Evolutionary conservation across 2,329 filamentous ascomycete genomes (phyloP).

Genomic region (Verticillium zaregamsianum): DNA sequence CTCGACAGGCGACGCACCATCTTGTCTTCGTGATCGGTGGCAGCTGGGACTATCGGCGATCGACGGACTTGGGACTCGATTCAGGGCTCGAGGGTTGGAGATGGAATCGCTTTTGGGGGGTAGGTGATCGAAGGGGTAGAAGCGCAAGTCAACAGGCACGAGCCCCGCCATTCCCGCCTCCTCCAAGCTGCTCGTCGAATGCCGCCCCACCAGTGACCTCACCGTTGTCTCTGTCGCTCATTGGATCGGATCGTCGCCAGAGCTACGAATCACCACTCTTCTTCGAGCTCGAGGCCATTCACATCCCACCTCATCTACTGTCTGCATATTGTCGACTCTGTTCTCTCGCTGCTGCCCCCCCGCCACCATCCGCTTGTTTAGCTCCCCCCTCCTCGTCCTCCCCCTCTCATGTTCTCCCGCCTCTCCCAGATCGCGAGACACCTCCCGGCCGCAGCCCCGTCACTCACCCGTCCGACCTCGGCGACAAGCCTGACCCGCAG

Average conservation of each 20-base stretch:
- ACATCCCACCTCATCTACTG: not conserved
- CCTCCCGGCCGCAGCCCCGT: conserved; percentile 35
- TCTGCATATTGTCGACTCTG: not conserved
- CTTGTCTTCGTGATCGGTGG: not conserved
- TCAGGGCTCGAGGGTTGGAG: not conserved
- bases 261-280: not conserved
- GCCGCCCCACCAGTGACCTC: conserved; percentile 12
- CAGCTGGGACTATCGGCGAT: not conserved
- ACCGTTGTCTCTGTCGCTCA: not conserved
- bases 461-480: conserved; percentile 23
- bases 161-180: not conserved
- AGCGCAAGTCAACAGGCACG: not conserved
- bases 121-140: not conserved
- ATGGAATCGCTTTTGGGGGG: not conserved
- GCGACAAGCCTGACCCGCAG: conserved; percentile 19
- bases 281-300: not conserved
- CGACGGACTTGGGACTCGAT: not conserved
- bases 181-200: not conserved
- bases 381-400: too few species aligned
- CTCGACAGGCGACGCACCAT: not conserved
- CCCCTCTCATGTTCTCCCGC: conserved; percentile 65
- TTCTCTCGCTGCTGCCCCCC: not conserved
- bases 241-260: not conserved
- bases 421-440: conserved; percentile 71
- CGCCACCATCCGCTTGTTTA: not conserved